A percentile compares a stretch with the other conserved stretches of the same genome.
Evolutionary conservation across 345 rosid species (phyloP).

Genomic region (Erodium maritimum): DNA sequence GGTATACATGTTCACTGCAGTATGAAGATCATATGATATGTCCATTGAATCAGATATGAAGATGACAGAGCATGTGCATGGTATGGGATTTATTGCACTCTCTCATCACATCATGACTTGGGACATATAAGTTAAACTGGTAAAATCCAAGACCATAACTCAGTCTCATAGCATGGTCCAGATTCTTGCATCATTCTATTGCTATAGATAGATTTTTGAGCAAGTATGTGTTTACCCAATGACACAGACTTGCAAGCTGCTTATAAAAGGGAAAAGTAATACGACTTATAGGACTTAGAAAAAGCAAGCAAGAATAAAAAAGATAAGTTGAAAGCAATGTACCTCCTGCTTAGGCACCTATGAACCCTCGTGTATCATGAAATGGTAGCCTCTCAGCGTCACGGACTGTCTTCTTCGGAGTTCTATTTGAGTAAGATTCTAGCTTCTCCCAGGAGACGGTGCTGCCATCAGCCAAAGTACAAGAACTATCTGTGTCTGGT

Average conservation of each 20-base stretch:
- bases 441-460: no score
- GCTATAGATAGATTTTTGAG: not conserved
- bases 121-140: not conserved
- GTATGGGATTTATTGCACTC: not conserved
- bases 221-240: no score
- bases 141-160: not conserved
- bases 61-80: not conserved
- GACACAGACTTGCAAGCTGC: no score
- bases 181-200: not conserved
- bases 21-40: not conserved
- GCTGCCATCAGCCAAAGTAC: no score
- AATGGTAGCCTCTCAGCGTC: not conserved
- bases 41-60: not conserved
- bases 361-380: not conserved
- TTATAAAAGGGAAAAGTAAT: no score
- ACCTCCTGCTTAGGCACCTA: not conserved
- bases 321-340: not conserved
- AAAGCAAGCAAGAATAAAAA: not conserved
- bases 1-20: not conserved
- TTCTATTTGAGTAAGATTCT: not conserved
- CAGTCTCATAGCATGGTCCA: not conserved
- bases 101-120: not conserved
- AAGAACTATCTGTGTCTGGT: no score
- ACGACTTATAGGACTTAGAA: not conserved
- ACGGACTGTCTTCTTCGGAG: not conserved